These are phyloP conservation scores for Talaromyces atroroseus DNA, from an alignment of 2,329 filamentous ascomycete genomes.

Conservation along the genomic window DNA sequence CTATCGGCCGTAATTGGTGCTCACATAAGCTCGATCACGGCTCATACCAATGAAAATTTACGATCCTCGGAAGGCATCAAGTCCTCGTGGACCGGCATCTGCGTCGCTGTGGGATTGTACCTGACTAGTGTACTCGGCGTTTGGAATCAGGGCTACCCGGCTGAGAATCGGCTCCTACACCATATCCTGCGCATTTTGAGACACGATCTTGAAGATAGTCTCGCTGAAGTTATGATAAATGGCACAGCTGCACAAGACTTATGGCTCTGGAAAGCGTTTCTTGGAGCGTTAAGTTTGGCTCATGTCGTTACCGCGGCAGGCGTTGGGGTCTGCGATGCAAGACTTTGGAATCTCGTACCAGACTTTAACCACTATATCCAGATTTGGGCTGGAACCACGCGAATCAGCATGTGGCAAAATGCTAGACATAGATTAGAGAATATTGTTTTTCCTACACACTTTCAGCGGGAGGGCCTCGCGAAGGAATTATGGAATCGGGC, in stretches of 20 bases:
- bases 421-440: neutral
- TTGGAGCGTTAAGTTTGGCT: constrained; percentile 6
- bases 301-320: neutral
- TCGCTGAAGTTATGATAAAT: neutral
- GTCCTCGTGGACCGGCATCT: constrained; percentile 6
- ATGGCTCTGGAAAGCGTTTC: constrained; percentile 6
- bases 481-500: neutral
- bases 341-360: neutral
- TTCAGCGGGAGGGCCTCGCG: neutral
- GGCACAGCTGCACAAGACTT: neutral
- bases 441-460: constrained; percentile 3
- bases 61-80: neutral
- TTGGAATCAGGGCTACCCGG: constrained; percentile 2
- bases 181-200: neutral
- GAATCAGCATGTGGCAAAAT: neutral
- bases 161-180: constrained; percentile 1
- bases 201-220: neutral
- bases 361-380: neutral
- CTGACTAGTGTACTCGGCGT: constrained; percentile 4
- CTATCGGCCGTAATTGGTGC: constrained; percentile 1
- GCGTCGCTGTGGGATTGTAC: constrained; percentile 8
- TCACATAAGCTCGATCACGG: constrained; percentile 5
- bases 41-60: neutral
- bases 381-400: neutral
- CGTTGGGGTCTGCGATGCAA: neutral